Evolutionary conservation across 139 green algal species (phyloP).

Genomic region (Coccomyxa sp.): DNA sequence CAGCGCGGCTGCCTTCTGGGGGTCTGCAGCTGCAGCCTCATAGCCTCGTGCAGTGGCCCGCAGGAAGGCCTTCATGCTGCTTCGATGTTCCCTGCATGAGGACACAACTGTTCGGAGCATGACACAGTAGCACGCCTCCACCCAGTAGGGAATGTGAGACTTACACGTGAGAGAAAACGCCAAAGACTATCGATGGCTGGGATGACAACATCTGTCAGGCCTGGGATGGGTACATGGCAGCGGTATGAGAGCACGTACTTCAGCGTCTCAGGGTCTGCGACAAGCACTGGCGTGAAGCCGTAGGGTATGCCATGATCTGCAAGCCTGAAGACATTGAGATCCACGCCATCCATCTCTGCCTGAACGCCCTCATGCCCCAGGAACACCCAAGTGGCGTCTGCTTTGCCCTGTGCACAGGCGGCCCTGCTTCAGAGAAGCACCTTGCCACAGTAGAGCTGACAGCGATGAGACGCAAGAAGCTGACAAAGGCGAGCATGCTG

Average conservation of each 20-base stretch:
- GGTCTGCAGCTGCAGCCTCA: constrained; percentile 47
- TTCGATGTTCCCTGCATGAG: constrained; percentile 27
- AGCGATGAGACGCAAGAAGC: neutral
- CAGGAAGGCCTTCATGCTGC: constrained; percentile 46
- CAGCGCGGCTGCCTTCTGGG: constrained; percentile 41
- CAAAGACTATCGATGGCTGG: too few species aligned
- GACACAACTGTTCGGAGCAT: neutral
- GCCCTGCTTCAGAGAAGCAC: too few species aligned
- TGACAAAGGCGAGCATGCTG: neutral
- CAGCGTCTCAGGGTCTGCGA: constrained; percentile 48
- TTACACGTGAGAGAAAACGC: too few species aligned
- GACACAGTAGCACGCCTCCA: too few species aligned
- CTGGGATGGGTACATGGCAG: too few species aligned
- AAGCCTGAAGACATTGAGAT: constrained; percentile 71
- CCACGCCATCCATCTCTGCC: constrained; percentile 56
- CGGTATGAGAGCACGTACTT: too few species aligned
- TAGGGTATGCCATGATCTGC: constrained; percentile 68
- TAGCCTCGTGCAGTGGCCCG: constrained; percentile 57
- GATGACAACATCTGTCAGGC: too few species aligned
- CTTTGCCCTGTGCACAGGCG: constrained; percentile 41
- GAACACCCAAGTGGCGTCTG: constrained; percentile 88
- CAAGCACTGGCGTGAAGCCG: constrained; percentile 65
- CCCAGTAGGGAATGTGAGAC: too few species aligned
- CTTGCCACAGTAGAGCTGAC: neutral
- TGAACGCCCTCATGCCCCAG: constrained; percentile 80